Conservation (phyloP, 1,139 yeast genomes). For the Hyphopichia buzzinii region DNA sequence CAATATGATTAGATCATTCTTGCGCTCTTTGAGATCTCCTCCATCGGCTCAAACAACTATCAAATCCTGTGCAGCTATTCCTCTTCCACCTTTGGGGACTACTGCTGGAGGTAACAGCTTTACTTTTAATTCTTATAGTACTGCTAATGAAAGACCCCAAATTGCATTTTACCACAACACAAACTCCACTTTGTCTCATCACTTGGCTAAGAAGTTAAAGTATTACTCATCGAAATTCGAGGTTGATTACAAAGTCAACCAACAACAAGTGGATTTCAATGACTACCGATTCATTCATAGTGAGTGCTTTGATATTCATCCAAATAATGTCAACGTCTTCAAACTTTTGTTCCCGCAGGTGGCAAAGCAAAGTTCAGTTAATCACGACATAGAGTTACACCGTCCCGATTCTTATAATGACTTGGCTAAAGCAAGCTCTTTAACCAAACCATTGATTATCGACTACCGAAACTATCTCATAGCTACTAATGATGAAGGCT, state of each 20-base stretch:
- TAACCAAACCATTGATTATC: slow-evolving; percentile 44
- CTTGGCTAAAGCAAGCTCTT: slow-evolving; percentile 6
- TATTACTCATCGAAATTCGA: slow-evolving; percentile 16
- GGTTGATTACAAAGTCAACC: slow-evolving; percentile 23
- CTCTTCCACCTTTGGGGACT: not conserved
- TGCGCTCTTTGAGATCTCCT: not conserved
- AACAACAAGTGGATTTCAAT: slow-evolving; percentile 20
- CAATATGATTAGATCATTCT: slow-evolving; percentile 1
- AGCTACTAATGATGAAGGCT: slow-evolving; percentile 48
- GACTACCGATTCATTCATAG: slow-evolving; percentile 36
- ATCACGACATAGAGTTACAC: slow-evolving; percentile 22
- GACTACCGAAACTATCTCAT: slow-evolving; percentile 55
- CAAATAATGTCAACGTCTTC: slow-evolving; percentile 38
- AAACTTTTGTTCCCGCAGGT: slow-evolving; percentile 7
- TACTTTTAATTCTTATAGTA: not conserved
- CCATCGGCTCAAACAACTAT: not conserved
- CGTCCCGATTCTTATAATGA: slow-evolving; percentile 19
- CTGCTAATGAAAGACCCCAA: slow-evolving; percentile 1
- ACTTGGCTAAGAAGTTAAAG: slow-evolving; percentile 4
- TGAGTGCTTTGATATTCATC: slow-evolving; percentile 42
- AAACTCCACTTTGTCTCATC: slow-evolving; percentile 5
- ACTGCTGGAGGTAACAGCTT: not conserved
- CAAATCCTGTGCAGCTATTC: not conserved
- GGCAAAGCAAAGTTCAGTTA: slow-evolving; percentile 12
- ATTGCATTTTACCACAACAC: slow-evolving; percentile 6